Evolutionary conservation across 805 yeast genomes (phyloP), one percentile per base, ranked within the genome.

Genomic region (Starmerella apicola): DNA sequence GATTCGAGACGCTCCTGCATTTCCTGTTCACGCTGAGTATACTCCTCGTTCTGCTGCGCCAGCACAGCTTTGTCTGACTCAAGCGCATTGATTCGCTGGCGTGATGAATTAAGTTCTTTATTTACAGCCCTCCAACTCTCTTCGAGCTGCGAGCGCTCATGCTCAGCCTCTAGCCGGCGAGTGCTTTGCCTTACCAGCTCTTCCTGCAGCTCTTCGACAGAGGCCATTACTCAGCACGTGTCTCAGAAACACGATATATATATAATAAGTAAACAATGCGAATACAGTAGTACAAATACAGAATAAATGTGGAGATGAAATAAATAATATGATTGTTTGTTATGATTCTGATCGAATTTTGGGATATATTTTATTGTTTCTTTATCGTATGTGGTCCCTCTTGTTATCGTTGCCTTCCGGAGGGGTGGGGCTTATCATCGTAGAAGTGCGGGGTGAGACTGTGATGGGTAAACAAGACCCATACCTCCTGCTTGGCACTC

Each of bases 1-100:
- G 52, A 48, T 12, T 49, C 46, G 16, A 75, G 79, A 38, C 74
- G 67, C n/a, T n/a, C n/a, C n/a, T n/a, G n/a, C n/a, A n/a, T n/a
- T n/a, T n/a, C n/a, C n/a, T n/a, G n/a, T n/a, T n/a, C n/a, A n/a
- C n/a, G n/a, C 44, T 81, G 38, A 15, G 18, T 28, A 12, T 34
- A 32, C 20, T 39, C 39, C n/a, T n/a, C n/a, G n/a, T n/a, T n/a
- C n/a, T n/a, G n/a, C 36, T 20, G 31, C 41, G 40, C 36, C 36
- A 28, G 42, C 41, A 30, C 41, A 15, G 33, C 52, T 47, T 18
- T 48, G 37, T 35, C 52, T 18, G 31, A 34, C 17, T 16, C 19
- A 24, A 43, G 39, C 22, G 13, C 22, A 8, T 34, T 21, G 31
- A 25, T 26, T 13, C 19, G 32, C 5, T 32, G 4, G 24, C 27